Percentiles rank a stretch among this genome's conserved stretches.
Conservation (phyloP, 495 filamentous ascomycete species). For the Glarea lozoyensis region DNA sequence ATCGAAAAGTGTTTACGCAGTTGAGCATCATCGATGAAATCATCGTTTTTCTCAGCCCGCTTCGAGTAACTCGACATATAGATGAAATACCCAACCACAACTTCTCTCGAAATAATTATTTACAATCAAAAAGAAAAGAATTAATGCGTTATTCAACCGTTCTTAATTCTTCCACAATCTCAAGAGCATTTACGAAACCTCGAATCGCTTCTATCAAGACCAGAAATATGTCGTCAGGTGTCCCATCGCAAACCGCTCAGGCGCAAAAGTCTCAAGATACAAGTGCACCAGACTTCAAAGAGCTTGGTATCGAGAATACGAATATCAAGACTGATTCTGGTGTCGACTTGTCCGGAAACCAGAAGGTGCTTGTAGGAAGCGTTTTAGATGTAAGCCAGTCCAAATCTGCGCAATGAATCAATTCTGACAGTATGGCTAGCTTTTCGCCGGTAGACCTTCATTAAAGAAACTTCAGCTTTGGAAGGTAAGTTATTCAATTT, state of each 20-base stretch:
- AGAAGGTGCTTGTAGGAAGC: conserved; percentile 43
- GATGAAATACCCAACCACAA: too few relatives aligned
- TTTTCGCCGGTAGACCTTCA: conserved; percentile 48
- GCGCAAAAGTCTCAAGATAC: neutral
- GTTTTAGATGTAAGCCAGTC: conserved; percentile 41
- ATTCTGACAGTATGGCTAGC: conserved; percentile 20
- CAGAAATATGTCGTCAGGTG: conserved; percentile 7
- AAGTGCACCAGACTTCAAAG: neutral
- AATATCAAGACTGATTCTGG: conserved; percentile 38
- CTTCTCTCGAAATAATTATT: too few relatives aligned
- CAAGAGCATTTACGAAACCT: too few relatives aligned
- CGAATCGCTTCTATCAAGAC: too few relatives aligned
- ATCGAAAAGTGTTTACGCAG: too few relatives aligned
- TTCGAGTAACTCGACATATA: too few relatives aligned
- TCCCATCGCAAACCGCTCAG: neutral
- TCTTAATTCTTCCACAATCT: too few relatives aligned
- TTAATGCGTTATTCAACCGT: too few relatives aligned
- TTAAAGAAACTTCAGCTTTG: conserved; percentile 47
- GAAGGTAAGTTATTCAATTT: conserved; percentile 15
- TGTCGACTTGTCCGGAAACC: conserved; percentile 32
- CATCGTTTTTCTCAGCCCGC: too few relatives aligned
- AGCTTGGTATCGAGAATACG: conserved; percentile 33
- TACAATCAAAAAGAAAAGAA: too few relatives aligned
- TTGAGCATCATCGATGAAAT: too few relatives aligned
- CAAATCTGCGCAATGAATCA: neutral